phyloP scores from a whole-genome alignment of 2,329 filamentous ascomycete genomes.

The Xylariomycetidae sp. region DNA sequence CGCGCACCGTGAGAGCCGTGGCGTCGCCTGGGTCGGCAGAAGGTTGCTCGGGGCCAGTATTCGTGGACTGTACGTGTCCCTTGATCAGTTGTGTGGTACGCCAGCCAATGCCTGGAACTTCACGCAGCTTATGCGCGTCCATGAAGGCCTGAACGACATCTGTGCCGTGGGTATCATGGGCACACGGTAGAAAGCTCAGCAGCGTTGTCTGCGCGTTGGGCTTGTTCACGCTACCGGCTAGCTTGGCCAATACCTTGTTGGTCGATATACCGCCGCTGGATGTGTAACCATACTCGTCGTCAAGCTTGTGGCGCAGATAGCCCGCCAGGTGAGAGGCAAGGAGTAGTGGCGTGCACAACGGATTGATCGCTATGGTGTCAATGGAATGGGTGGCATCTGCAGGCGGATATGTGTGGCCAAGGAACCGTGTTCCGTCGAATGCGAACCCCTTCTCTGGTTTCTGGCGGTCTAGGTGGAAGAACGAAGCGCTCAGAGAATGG shows the following conservation, averaged over 20 bases:
- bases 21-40: conserved; percentile 33
- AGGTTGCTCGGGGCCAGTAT: conserved; percentile 26
- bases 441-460: conserved; percentile 76
- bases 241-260: conserved; percentile 79
- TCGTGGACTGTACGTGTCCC: conserved; percentile 40
- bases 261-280: conserved; percentile 83
- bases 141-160: conserved; percentile 59
- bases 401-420: conserved; percentile 48
- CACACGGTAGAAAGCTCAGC: conserved; percentile 62
- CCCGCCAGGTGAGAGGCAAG: conserved; percentile 77
- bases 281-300: conserved; percentile 75
- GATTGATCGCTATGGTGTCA: conserved; percentile 23
- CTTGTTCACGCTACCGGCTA: conserved; percentile 79
- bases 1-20: conserved; percentile 51
- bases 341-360: conserved; percentile 54
- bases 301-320: conserved; percentile 65
- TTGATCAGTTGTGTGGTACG: conserved; percentile 67
- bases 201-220: conserved; percentile 83
- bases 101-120: conserved; percentile 80
- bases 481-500: conserved; percentile 59
- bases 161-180: too few species aligned
- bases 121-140: conserved; percentile 67
- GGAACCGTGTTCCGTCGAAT: conserved; percentile 65
- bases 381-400: conserved; percentile 14
- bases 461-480: conserved; percentile 67